These are phyloP conservation scores for Didymella keratinophila DNA, from an alignment of 2,329 filamentous ascomycete genomes.

Conservation along the genomic window DNA sequence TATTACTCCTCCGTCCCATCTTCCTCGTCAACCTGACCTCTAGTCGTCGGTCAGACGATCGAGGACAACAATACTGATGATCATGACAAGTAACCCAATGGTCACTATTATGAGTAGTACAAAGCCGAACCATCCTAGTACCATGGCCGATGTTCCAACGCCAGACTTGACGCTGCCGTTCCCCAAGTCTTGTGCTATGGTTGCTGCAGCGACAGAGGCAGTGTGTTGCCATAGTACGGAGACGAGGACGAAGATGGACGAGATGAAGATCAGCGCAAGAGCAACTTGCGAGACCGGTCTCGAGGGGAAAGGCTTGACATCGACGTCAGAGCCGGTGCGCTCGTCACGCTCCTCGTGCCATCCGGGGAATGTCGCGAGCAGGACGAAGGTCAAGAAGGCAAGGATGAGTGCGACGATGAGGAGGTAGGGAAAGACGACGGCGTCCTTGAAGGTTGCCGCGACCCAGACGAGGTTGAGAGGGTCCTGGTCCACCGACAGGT, in stretches of 20 bases:
- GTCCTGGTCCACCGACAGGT: constrained; percentile 90
- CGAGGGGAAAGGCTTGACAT: constrained; percentile 93
- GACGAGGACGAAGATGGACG: constrained; percentile 71
- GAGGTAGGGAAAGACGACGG: constrained; percentile 96
- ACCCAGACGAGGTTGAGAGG: constrained; percentile 98
- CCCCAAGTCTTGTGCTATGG: constrained; percentile 90
- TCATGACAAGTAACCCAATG: constrained; percentile 94
- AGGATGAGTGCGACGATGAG: constrained; percentile 99
- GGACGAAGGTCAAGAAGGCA: constrained; percentile 92
- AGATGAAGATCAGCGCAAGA: constrained; percentile 85
- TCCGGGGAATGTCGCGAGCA: constrained; percentile 94
- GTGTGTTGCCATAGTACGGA: constrained; percentile 89
- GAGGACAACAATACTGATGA: constrained; percentile 86
- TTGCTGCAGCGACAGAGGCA: constrained; percentile 91
- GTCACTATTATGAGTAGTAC: constrained; percentile 92
- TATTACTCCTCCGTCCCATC: constrained; percentile 20
- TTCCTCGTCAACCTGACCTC: background rate
- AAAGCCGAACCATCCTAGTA: constrained; percentile 97
- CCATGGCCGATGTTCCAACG: constrained; percentile 94
- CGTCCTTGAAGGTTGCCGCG: constrained; percentile 95
- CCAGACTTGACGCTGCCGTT: constrained; percentile 88
- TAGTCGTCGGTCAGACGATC: constrained; percentile 62
- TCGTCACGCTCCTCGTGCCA: constrained; percentile 93
- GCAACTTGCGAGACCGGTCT: constrained; percentile 91
- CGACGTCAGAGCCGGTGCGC: constrained; percentile 77